Evolutionary conservation across 2,329 filamentous ascomycete genomes (phyloP), one percentile per base, ranked within the genome.

Genomic region (Neopestalotiopsis sp.): DNA sequence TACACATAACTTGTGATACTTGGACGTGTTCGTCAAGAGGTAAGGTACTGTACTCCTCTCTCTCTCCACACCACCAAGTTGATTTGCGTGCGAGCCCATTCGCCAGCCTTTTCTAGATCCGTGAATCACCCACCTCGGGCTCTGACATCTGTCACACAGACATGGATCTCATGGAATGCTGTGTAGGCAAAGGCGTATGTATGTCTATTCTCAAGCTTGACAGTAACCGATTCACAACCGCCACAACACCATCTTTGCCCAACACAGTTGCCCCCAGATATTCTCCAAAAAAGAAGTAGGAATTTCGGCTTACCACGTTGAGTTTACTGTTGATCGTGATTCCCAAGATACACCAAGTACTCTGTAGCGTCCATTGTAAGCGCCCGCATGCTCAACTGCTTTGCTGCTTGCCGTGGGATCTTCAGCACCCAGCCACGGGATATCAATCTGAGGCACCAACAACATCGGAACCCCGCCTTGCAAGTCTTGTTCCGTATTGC

Each of bases 381-480:
- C 45, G 45, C 45, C 20, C 17, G 24, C 24, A 28, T 28, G 24
- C 3, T 28, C 24, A 28, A 28, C 24, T n/a, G 20, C 3, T 9
- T 52, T 10, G 4, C 17, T 52, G 17, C 45, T 17, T 14, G 17
- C 45, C 45, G 45, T 52, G 17, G 45, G 45, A 52, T 52, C 45
- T 52, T 52, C 6, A 10, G n/a, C 45, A 52, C 45, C 45, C 45
- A 52, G 45, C 45, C 45, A 52, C 45, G 45, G 45, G 45, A 52
- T 52, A 52, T 52, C 45, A 52, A 52, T 52, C 45, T n/a, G 45
- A 52, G 45, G 45, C 45, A 52, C 45, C 45, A 52, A 52, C 14
- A 52, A 52, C 17, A n/a, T 52, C n/a, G 14, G n/a, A 52, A 52
- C 45, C 45, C 45, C 45, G 45, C 45, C 45, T 52, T 52, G 17